Percentiles rank a stretch among this genome's conserved stretches.
phyloP scores from a whole-genome alignment of 2,329 filamentous ascomycete genomes.

The Fusarium sp. region DNA sequence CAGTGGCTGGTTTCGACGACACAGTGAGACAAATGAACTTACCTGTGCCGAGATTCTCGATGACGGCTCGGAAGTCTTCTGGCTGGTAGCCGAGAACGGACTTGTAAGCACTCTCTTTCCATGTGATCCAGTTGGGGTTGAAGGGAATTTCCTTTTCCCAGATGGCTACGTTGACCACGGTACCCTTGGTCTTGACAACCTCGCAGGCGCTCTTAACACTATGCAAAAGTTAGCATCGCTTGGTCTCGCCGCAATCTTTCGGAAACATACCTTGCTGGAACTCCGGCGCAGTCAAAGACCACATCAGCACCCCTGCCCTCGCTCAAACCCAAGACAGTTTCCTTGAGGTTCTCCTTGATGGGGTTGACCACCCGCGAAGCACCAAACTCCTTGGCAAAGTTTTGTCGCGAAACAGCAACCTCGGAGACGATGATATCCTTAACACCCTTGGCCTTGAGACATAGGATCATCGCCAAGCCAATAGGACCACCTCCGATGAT shows the following conservation, averaged over 20 bases:
- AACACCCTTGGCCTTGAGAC: slow-evolving; percentile 56
- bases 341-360: slow-evolving; percentile 55
- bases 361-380: slow-evolving; percentile 56
- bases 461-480: slow-evolving; percentile 57
- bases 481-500: slow-evolving; percentile 61
- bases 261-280: slow-evolving; percentile 45
- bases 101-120: slow-evolving; percentile 41
- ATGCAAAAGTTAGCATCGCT: not conserved
- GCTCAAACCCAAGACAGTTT: slow-evolving; percentile 56
- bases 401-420: slow-evolving; percentile 51
- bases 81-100: slow-evolving; percentile 39
- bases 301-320: slow-evolving; percentile 62
- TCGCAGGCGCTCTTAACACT: slow-evolving; percentile 52
- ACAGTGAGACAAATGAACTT: not conserved
- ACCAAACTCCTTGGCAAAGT: slow-evolving; percentile 55
- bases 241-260: accelerated
- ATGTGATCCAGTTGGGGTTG: slow-evolving; percentile 43
- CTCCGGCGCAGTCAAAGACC: slow-evolving; percentile 68
- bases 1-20: not conserved
- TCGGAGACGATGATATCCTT: slow-evolving; percentile 58
- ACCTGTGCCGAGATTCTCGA: slow-evolving; percentile 50
- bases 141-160: slow-evolving; percentile 59
- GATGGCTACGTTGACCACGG: slow-evolving; percentile 69
- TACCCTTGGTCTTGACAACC: slow-evolving; percentile 61
- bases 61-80: slow-evolving; percentile 63